Conservation (phyloP, 306 rosid species). For the Pyrus betulifolia region DNA sequence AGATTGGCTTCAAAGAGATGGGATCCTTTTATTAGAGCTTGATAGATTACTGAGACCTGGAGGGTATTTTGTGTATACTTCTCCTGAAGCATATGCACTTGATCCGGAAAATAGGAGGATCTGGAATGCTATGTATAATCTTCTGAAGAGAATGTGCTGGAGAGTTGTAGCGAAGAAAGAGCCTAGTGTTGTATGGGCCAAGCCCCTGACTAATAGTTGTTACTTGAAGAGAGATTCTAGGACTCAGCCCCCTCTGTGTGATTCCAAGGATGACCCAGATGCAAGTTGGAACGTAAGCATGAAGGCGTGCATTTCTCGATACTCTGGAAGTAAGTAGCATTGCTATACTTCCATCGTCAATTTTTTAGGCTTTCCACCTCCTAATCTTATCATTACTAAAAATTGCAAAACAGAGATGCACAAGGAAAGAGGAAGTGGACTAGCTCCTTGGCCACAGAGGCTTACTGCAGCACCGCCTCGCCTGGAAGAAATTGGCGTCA, state of each 20-base stretch:
- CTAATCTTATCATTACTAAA: neutral
- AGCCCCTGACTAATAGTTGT: constrained; percentile 48
- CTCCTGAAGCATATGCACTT: constrained; percentile 59
- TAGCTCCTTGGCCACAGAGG: constrained; percentile 58
- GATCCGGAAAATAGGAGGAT: constrained; percentile 47
- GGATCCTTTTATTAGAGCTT: constrained; percentile 48
- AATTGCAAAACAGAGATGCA: constrained; percentile 35
- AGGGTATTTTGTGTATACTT: constrained; percentile 53
- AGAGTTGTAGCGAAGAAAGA: constrained; percentile 40
- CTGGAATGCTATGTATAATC: constrained; percentile 44
- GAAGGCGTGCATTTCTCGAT: constrained; percentile 48
- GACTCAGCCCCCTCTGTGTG: constrained; percentile 38
- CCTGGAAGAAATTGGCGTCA: constrained; percentile 42
- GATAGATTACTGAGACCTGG: constrained; percentile 58
- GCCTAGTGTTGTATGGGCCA: constrained; percentile 55
- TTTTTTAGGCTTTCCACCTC: neutral
- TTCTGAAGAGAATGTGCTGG: constrained; percentile 53
- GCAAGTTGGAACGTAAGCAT: constrained; percentile 49
- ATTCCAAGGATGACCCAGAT: constrained; percentile 35
- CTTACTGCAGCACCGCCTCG: constrained; percentile 47
- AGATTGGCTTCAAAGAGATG: constrained; percentile 62
- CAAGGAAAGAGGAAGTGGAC: constrained; percentile 36
- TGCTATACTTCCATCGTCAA: neutral
- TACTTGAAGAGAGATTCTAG: constrained; percentile 41
- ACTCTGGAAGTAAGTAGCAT: constrained; percentile 43